These are phyloP conservation scores for Eimeria tenella DNA, from an alignment of 169 alveolate genomes.

Conservation along the genomic window DNA sequence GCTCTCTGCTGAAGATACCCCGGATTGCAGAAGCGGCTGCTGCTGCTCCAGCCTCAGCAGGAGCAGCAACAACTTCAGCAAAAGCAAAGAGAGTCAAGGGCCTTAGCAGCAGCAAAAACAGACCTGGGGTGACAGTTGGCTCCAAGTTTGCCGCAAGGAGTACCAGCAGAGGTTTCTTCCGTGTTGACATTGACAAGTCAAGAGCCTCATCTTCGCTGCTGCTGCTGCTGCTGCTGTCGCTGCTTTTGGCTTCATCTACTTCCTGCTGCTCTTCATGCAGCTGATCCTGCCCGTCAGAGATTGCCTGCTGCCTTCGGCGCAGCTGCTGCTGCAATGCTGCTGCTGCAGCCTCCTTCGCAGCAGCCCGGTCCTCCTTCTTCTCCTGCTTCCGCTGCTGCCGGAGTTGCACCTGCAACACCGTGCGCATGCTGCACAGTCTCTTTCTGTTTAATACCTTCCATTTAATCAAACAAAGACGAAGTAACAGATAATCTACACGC, in stretches of 20 bases:
- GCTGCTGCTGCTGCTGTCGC: constrained; percentile 13
- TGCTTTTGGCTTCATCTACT: background rate
- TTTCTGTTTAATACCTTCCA: too few relatives aligned
- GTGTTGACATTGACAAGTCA: background rate
- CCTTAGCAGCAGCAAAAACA: background rate
- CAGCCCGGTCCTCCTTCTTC: background rate
- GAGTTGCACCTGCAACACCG: too few relatives aligned
- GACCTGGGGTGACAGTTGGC: background rate
- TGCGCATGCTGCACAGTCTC: too few relatives aligned
- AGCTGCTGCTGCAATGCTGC: constrained; percentile 9
- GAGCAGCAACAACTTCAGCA: background rate
- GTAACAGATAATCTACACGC: too few relatives aligned
- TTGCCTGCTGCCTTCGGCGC: background rate
- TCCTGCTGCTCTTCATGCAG: background rate
- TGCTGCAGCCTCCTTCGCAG: background rate
- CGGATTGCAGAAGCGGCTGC: background rate
- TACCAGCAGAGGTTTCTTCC: background rate
- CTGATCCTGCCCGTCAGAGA: background rate
- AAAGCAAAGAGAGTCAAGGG: background rate
- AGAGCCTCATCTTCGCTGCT: background rate
- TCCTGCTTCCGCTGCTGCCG: too few relatives aligned
- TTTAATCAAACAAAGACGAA: too few relatives aligned
- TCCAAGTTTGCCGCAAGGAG: background rate
- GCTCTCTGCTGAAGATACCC: background rate
- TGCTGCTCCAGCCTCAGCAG: background rate